Percentiles rank a stretch among this genome's conserved stretches.
Evolutionary conservation across 2,329 filamentous ascomycete species (phyloP).

Genomic region (Aspergillus intermedius): DNA sequence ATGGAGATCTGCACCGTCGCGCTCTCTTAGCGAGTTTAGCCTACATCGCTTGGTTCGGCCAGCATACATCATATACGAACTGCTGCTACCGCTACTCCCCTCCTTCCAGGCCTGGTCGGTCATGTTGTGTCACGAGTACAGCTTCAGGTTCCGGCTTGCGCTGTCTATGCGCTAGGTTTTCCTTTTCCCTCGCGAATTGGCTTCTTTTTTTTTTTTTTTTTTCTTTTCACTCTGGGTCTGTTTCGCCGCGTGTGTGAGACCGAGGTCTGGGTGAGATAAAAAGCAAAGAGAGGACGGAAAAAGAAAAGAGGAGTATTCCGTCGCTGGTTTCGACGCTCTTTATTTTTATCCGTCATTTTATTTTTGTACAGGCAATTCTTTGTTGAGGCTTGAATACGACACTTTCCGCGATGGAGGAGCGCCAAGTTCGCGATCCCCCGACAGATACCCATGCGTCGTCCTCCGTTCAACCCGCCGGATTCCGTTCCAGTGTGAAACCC

Average conservation of each 20-base stretch:
- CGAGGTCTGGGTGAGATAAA: not conserved
- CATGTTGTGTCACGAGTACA: slow-evolving; percentile 26
- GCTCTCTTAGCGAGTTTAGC: not conserved
- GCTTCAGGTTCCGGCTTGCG: slow-evolving; percentile 20
- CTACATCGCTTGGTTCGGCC: not conserved
- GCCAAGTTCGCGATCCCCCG: not conserved
- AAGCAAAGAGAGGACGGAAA: not conserved
- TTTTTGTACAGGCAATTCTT: not conserved
- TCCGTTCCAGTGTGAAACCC: not conserved
- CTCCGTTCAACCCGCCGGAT: not conserved
- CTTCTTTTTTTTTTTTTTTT: not conserved
- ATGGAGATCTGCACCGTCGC: not conserved
- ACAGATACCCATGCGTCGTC: not conserved
- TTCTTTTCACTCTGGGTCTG: not conserved
- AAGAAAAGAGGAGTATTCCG: slow-evolving; percentile 1
- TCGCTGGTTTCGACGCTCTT: not conserved
- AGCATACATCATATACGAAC: not conserved
- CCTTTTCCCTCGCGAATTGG: not conserved
- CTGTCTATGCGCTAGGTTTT: slow-evolving; percentile 11
- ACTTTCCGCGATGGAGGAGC: slow-evolving; percentile 6
- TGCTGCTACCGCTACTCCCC: not conserved
- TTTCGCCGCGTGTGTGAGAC: not conserved
- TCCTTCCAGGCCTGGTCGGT: slow-evolving; percentile 15
- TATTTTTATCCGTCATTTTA: not conserved
- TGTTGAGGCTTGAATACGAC: not conserved